Evolutionary conservation across 2,329 filamentous ascomycete genomes (phyloP).

Genomic region (Cladosporium cucumerinum): DNA sequence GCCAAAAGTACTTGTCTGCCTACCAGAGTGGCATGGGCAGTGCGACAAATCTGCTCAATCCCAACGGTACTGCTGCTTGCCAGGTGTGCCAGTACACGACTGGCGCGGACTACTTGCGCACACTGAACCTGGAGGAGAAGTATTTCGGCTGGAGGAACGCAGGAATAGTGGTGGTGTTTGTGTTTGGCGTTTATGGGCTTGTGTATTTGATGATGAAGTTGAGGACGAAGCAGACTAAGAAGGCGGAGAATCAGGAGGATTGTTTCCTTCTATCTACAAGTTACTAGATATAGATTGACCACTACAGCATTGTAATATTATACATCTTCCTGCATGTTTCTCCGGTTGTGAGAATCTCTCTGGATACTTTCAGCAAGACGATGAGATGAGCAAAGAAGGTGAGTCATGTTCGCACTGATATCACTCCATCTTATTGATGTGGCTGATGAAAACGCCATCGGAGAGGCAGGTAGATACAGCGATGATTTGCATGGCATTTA

Average conservation of each 20-base stretch:
- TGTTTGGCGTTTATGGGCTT: slow-evolving; percentile 20
- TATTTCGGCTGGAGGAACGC: slow-evolving; percentile 66
- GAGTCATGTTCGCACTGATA: not conserved
- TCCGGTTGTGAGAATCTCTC: not conserved
- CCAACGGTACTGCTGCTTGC: slow-evolving; percentile 54
- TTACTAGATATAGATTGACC: not conserved
- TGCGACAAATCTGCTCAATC: slow-evolving; percentile 53
- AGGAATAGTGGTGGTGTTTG: slow-evolving; percentile 57
- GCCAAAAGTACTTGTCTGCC: slow-evolving; percentile 53
- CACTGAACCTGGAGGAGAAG: slow-evolving; percentile 58
- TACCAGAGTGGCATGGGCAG: slow-evolving; percentile 43
- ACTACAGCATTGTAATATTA: not conserved
- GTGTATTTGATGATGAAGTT: slow-evolving; percentile 38
- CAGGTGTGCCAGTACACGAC: slow-evolving; percentile 58
- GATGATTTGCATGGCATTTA: too few relatives aligned
- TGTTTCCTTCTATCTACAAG: not conserved
- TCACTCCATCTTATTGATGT: not conserved
- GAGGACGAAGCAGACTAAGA: slow-evolving; percentile 42
- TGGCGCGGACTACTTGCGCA: slow-evolving; percentile 59
- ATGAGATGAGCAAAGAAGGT: not conserved
- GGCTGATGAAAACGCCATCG: too few relatives aligned
- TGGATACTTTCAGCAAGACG: not conserved
- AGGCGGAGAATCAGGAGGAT: slow-evolving; percentile 31
- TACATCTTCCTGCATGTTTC: not conserved
- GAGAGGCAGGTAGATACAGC: too few relatives aligned